Evolutionary conservation across 352 stramenopile species (phyloP), one percentile per base, ranked within the genome.

Genomic region (Hyaloperonospora brassicae): DNA sequence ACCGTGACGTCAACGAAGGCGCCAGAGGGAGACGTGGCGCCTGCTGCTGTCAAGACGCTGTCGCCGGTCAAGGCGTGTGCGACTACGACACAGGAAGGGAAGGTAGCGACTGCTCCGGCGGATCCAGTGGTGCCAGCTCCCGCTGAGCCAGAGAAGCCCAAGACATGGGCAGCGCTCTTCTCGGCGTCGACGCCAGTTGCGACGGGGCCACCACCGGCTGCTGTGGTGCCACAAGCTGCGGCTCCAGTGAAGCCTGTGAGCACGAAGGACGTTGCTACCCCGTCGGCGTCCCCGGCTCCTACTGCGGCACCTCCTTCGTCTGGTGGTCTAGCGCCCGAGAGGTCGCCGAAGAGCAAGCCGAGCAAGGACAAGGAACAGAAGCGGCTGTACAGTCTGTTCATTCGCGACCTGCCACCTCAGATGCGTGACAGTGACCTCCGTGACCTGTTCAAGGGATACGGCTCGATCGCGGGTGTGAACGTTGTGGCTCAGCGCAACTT

Each of bases 391-490:
- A 93, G 84, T 53, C 47, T 94, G 27, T 92, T 84, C 60, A 87
- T 94, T 55, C 73, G 75, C 23, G 78, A 94, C 31, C 64, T 94
- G 50, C 84, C 84, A 24, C 22, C 72, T 34, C 67, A 89, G 62
- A 76, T 80, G 35, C 86, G 85, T 62, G 80, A 92, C 5, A 67
- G 50, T 34, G 84, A 94, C 35, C 36, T 94, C 46, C 80, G 78
- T 40, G 78, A 90, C 41, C 61, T 94, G 43, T 94, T 94, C 66
- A 80, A 84, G 64, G 45, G 61, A 48, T 91, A 85, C 63, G 84
- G 84, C 21, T 52, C 75, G 39, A 87, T 94, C 47, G 84, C 79
- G 27, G 77, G 73, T 57, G 70, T 89, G 40, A 90, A 67, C 38
- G 64, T 92, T 2, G 65, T 81, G 22, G 41, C 52, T 10, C 50